Evolutionary conservation across 148 eudicot species (phyloP), one percentile per base, ranked within the genome.

Genomic region (Mesembryanthemum crystallinum): DNA sequence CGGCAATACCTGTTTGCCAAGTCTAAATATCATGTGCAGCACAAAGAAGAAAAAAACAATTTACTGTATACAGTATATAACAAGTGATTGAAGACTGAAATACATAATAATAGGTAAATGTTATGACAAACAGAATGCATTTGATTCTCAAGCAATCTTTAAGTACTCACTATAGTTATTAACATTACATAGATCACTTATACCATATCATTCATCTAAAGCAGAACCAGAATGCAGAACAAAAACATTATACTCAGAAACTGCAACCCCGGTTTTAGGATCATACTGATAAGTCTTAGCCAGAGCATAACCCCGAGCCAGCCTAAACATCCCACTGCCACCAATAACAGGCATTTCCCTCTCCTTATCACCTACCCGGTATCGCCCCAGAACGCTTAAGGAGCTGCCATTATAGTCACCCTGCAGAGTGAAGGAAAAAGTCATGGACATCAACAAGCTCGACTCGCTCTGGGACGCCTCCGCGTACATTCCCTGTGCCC

Each of bases 321-420:
- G 73, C 76, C 90, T 69, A 60, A 86, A 89, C 27, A 84, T 39
- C 9, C 90, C 88, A 30, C 73, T 82, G 0, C 89, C 90, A 13
- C 88, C 90, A 39, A 87, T 79, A 21, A 89, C 55, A 5, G 90
- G 90, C 93, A 87, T 82, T 42, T 89, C 88, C 66, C 89, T 81
- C 15, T 75, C 77, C 24, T 30, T 35, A 7, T 82, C 64, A 2
- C 73, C 18, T 3, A 86, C 75, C 15, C 30, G 76, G 47, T 89
- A 85, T 75, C 88, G 51, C 17, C 93, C 90, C 62, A 86, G 68
- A 32, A 89, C 49, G 39, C 85, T 83, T 3, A 87, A 21, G 10
- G 84, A 23, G 67, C 93, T 87, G n/a, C 90, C 87, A 54, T 87
- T 84, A 45, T 67, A 83, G 63, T 65, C 67, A 20, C 83, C 88